A percentile compares a stretch with the other conserved stretches of the same genome.
Evolutionary conservation across 2,329 filamentous ascomycete genomes (phyloP).

Genomic region (Fusarium beomiforme): DNA sequence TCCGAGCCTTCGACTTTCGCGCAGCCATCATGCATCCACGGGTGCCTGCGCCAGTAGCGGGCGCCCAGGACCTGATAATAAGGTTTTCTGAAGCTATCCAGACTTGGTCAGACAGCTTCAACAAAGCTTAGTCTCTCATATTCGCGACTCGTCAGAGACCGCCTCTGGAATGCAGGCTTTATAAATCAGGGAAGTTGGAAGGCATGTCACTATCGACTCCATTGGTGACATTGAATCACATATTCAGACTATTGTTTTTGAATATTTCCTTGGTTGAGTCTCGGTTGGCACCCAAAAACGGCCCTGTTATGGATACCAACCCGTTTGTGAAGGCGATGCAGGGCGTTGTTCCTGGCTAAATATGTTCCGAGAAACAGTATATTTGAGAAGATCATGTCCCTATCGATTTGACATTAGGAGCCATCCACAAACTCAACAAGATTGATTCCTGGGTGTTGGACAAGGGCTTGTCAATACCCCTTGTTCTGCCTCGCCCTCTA

Average conservation of each 20-base stretch:
- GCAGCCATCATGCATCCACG: not conserved
- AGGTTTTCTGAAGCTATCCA: conserved; percentile 25
- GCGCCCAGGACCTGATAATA: conserved; percentile 7
- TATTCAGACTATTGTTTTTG: conserved; percentile 1
- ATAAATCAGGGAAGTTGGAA: conserved; percentile 15
- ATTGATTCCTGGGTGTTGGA: conserved; percentile 6
- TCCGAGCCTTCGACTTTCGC: conserved; percentile 2
- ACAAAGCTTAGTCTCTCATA: conserved; percentile 16
- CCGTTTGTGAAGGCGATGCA: not conserved
- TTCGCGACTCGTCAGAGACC: not conserved
- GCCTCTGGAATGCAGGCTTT: conserved; percentile 20
- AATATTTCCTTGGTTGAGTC: conserved; percentile 5
- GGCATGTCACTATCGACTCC: not conserved
- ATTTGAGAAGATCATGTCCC: conserved; percentile 28
- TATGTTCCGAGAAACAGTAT: not conserved
- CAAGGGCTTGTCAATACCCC: conserved; percentile 3
- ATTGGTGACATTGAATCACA: conserved; percentile 7
- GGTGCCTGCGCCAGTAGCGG: conserved; percentile 35
- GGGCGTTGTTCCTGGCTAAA: not conserved
- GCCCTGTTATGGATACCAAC: conserved; percentile 2
- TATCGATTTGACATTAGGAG: not conserved
- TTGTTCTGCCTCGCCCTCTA: conserved; percentile 11
- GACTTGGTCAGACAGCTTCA: not conserved
- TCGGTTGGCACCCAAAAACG: not conserved
- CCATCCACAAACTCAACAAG: not conserved